Evolutionary conservation across 495 filamentous ascomycete species (phyloP), one percentile per base, ranked within the genome.

Genomic region (Penicillium egyptiacum): DNA sequence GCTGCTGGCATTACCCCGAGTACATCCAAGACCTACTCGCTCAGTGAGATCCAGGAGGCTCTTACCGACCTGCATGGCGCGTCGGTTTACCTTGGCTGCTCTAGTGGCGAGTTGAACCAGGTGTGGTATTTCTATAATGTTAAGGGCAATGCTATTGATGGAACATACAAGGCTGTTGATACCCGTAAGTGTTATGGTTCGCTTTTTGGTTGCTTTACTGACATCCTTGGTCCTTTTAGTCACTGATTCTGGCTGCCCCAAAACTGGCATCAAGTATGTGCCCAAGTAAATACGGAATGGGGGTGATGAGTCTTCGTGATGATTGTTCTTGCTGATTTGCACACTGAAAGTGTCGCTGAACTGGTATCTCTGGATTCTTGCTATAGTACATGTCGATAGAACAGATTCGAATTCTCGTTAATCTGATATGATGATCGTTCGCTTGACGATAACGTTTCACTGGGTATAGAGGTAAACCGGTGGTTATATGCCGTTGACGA

Each of bases 71-170:
- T 82, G 59, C 86, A 84, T 56, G 87, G 86, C 23, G 72, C 79
- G 23, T 62, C 75, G 26, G 87, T 87, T 1, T 83, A 85, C 47
- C 67, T 94, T 17, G 79, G 81, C 53, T 94, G 90, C 71, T 69
- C 71, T 1, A 73, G 69, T 44, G 72, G 75, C 37, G 69, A 76
- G 25, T 72, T 94, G 33, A 83, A 88, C 67, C 76, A 91, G 73
- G 81, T 83, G 25, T 91, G 85, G 82, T 93, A 93, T 67, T 83
- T 83, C 60, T 93, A 86, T 75, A 86, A 90, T 65, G 80, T 92
- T 16, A 79, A 79, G 57, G 90, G 90, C 35, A 86, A 83, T 62
- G 70, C 89, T 37, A 84, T 89, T 66, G 82, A 81, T 45, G 89
- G 89, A 45, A 64, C 81, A 39, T 92, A 91, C 65, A 75, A 86